These are phyloP conservation scores for Nadsonia fulvescens DNA, from an alignment of 805 yeast genomes.

Conservation along the genomic window DNA sequence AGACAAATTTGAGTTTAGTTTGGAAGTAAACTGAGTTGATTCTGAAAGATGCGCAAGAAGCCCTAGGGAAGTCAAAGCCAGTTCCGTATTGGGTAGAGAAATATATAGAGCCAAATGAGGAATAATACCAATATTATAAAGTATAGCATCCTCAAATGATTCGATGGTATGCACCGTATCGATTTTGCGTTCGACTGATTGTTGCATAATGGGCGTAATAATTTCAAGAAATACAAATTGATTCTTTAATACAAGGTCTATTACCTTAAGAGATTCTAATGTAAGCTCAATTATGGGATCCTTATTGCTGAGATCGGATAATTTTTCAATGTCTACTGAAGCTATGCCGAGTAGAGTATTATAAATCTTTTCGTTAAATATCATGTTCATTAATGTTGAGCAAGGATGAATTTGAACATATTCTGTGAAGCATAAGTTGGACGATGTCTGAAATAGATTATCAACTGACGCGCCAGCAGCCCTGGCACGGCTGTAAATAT, in stretches of 20 bases:
- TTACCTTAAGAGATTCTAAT: constrained; percentile 10
- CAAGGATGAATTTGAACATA: constrained; percentile 56
- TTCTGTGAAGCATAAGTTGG: constrained; percentile 25
- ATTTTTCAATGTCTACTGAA: constrained; percentile 39
- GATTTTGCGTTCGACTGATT: no score
- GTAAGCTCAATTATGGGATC: constrained; percentile 21
- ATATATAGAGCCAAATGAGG: constrained; percentile 62
- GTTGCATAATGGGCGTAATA: no score
- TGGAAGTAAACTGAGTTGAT: constrained; percentile 28
- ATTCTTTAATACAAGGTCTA: constrained; percentile 14
- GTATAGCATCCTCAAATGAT: constrained; percentile 53
- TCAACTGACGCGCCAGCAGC: constrained; percentile 35
- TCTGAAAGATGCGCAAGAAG: constrained; percentile 34
- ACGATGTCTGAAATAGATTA: constrained; percentile 21
- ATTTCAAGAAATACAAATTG: constrained; percentile 46
- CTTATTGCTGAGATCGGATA: constrained; percentile 23
- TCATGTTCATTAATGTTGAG: constrained; percentile 38
- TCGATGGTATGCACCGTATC: no score
- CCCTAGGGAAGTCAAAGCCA: constrained; percentile 36
- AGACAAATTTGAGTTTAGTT: constrained; percentile 14
- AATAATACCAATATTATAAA: constrained; percentile 51
- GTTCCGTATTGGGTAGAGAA: constrained; percentile 31
- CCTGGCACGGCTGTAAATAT: constrained; percentile 32
- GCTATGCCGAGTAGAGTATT: constrained; percentile 37
- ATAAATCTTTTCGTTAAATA: constrained; percentile 44